A percentile compares a stretch with the other conserved stretches of the same genome.
phyloP scores from a whole-genome alignment of 768 basidiomycete genomes.

The Phaffia australis region DNA sequence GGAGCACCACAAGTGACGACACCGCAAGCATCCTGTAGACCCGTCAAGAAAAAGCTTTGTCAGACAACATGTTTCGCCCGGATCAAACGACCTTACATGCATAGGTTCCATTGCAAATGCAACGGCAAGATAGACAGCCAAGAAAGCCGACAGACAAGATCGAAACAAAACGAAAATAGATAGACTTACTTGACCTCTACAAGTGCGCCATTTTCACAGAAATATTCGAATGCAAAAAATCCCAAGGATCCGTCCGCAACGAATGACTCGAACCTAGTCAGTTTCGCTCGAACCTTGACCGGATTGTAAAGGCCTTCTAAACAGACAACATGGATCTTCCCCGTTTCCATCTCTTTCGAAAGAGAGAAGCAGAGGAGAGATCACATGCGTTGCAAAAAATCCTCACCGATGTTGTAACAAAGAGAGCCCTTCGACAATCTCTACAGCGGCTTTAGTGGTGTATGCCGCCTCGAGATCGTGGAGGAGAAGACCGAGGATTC shows the following conservation, averaged over 20 bases:
- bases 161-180: too few relatives aligned
- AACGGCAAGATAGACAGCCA: background rate
- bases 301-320: too few relatives aligned
- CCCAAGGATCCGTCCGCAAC: too few relatives aligned
- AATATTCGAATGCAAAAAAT: background rate
- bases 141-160: too few relatives aligned
- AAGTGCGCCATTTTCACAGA: background rate
- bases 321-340: too few relatives aligned
- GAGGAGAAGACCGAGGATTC: conserved; percentile 76
- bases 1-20: conserved; percentile 82
- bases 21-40: conserved; percentile 81
- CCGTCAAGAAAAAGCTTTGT: background rate
- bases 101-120: background rate
- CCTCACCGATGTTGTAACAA: conserved; percentile 69
- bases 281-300: too few relatives aligned
- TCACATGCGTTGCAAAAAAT: too few relatives aligned
- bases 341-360: too few relatives aligned
- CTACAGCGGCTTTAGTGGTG: conserved; percentile 60
- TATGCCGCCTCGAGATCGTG: conserved; percentile 51
- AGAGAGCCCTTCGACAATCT: conserved; percentile 90
- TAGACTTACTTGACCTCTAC: conserved; percentile 23
- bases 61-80: background rate
- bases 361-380: too few relatives aligned
- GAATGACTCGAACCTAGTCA: too few relatives aligned
- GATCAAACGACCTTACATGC: too few relatives aligned